phyloP scores from a whole-genome alignment of 2,329 filamentous ascomycete genomes.

The Cytospora piceae region DNA sequence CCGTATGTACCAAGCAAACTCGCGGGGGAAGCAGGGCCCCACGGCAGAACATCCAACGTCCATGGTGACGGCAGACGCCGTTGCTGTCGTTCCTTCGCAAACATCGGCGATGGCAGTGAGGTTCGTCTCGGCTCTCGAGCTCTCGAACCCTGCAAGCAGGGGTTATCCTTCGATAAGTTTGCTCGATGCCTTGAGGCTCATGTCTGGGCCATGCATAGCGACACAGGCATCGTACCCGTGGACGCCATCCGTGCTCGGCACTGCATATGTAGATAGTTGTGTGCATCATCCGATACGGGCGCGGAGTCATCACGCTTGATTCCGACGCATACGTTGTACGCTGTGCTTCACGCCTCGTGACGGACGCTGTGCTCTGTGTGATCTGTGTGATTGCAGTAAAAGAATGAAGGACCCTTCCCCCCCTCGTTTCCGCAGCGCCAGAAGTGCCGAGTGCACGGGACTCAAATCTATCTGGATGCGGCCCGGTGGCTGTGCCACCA shows the following conservation, averaged over 20 bases:
- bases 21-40: slow-evolving; percentile 2
- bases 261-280: neutral
- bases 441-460: slow-evolving; percentile 12
- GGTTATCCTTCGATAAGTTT: neutral
- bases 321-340: slow-evolving; percentile 13
- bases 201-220: neutral
- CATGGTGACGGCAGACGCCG: slow-evolving; percentile 24
- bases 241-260: neutral
- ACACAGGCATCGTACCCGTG: neutral
- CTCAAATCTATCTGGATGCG: slow-evolving; percentile 17
- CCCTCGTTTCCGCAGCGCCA: slow-evolving; percentile 18
- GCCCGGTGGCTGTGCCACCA: slow-evolving; percentile 13
- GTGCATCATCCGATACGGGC: slow-evolving; percentile 17
- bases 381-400: neutral
- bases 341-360: slow-evolving; percentile 11
- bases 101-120: slow-evolving; percentile 4
- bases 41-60: slow-evolving; percentile 15
- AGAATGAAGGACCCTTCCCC: neutral
- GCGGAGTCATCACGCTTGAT: slow-evolving; percentile 15
- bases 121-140: neutral
- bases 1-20: neutral
- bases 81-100: slow-evolving; percentile 2
- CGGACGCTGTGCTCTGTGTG: slow-evolving; percentile 11
- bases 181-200: neutral
- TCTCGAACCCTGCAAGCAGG: slow-evolving; percentile 5